phyloP scores from a whole-genome alignment of 345 rosid species.

The Carallia pectinifolia region DNA sequence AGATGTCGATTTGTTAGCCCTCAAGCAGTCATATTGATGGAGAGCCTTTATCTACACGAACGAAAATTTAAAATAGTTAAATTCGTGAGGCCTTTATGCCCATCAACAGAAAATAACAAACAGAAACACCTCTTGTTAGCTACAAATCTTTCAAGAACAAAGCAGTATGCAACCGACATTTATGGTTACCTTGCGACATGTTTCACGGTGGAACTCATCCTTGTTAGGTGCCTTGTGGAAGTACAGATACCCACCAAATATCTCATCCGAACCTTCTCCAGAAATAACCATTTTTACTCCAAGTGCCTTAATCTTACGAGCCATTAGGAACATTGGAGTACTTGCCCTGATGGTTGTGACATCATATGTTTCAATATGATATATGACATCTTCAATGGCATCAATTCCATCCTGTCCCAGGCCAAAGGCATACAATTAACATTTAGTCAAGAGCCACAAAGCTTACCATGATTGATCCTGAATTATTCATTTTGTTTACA shows the following conservation, averaged over 20 bases:
- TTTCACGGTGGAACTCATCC: slow-evolving; percentile 80
- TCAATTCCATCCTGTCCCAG: slow-evolving; percentile 72
- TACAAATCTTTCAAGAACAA: background rate
- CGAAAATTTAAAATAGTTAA: slow-evolving; percentile 3
- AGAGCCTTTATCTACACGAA: slow-evolving; percentile 78
- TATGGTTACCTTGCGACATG: slow-evolving; percentile 71
- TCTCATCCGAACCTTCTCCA: slow-evolving; percentile 95
- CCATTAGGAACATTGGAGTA: slow-evolving; percentile 90
- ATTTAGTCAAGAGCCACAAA: background rate
- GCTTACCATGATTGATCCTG: background rate
- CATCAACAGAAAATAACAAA: slow-evolving; percentile 1
- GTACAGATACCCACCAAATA: slow-evolving; percentile 91
- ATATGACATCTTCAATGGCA: slow-evolving; percentile 92
- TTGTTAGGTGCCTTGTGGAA: slow-evolving; percentile 97
- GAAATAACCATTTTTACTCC: slow-evolving; percentile 98
- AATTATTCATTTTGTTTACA: background rate
- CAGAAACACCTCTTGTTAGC: background rate
- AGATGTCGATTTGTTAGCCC: slow-evolving; percentile 94
- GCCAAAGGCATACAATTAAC: background rate
- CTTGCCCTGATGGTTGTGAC: slow-evolving; percentile 90
- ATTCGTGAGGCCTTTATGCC: slow-evolving; percentile 85
- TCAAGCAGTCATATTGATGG: slow-evolving; percentile 82
- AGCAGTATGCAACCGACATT: background rate
- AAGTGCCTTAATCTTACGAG: slow-evolving; percentile 84
- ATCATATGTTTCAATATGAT: slow-evolving; percentile 87